phyloP scores from a whole-genome alignment of 441 rosid species.

The Mallotus repandus region DNA sequence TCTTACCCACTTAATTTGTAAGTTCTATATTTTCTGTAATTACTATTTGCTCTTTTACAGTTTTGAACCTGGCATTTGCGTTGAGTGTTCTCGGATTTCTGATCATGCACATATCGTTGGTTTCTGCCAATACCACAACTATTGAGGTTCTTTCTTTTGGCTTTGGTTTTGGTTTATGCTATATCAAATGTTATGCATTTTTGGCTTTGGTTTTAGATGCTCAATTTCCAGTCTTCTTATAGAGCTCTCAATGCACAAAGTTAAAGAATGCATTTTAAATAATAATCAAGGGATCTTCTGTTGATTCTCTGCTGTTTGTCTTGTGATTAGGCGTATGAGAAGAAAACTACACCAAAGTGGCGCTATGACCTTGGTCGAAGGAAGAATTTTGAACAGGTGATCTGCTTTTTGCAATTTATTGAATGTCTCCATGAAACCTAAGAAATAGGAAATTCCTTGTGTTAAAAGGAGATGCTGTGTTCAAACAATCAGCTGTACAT shows the following conservation, averaged over 20 bases:
- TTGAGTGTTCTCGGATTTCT: conserved; percentile 83
- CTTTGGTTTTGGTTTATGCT: not conserved
- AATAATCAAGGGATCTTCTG: not conserved
- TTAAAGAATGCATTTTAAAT: not conserved
- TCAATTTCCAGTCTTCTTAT: not conserved
- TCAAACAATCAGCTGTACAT: not conserved
- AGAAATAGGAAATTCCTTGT: not conserved
- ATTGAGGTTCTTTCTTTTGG: conserved; percentile 61
- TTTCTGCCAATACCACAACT: conserved; percentile 74
- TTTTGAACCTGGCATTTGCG: conserved; percentile 80
- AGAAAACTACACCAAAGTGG: conserved; percentile 80
- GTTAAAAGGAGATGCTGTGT: not conserved
- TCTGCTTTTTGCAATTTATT: conserved; percentile 14
- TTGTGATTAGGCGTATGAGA: conserved; percentile 74
- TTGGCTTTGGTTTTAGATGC: not conserved
- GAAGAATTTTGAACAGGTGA: conserved; percentile 82
- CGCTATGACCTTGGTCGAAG: conserved; percentile 76
- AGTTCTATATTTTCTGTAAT: conserved; percentile 5
- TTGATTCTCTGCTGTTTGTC: conserved; percentile 17
- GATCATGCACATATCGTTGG: conserved; percentile 81
- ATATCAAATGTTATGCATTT: conserved; percentile 7
- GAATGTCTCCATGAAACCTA: conserved; percentile 4
- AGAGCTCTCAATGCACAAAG: not conserved
- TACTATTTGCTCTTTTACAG: conserved; percentile 37
- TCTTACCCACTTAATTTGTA: conserved; percentile 1